These are phyloP conservation scores for Fragilaria radians DNA, from an alignment of 108 stramenopile genomes.

Conservation along the genomic window DNA sequence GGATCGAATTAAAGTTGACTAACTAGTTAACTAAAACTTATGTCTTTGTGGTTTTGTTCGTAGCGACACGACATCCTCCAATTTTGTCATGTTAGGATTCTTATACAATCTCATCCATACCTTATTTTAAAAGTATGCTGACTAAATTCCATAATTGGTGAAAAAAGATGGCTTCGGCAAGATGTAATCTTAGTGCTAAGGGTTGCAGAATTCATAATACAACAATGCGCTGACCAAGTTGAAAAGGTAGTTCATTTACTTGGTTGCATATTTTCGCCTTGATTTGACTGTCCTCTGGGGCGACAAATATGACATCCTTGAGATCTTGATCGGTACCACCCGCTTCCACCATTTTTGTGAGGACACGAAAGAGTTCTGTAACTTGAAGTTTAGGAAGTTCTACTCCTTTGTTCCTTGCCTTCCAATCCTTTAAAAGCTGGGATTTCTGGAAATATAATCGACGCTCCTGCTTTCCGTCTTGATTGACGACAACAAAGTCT, in stretches of 20 bases:
- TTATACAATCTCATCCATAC: too few relatives aligned
- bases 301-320: conserved; percentile 39
- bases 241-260: conserved; percentile 53
- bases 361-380: conserved; percentile 61
- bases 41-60: too few relatives aligned
- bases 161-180: too few relatives aligned
- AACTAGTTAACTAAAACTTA: too few relatives aligned
- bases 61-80: too few relatives aligned
- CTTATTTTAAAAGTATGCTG: too few relatives aligned
- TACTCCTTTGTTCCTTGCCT: conserved; percentile 24
- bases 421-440: conserved; percentile 50
- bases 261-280: conserved; percentile 46
- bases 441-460: conserved; percentile 70
- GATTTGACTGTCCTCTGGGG: conserved; percentile 52
- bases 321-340: conserved; percentile 35
- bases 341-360: conserved; percentile 44
- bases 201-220: too few relatives aligned
- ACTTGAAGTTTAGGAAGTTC: conserved; percentile 38
- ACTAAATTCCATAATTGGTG: too few relatives aligned
- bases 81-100: too few relatives aligned
- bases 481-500: conserved; percentile 36
- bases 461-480: conserved; percentile 18
- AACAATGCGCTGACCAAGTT: conserved; percentile 54
- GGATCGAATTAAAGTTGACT: too few relatives aligned
- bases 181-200: too few relatives aligned